Conservation (phyloP, 2,329 filamentous ascomycete species). For the Thelonectria blattea region DNA sequence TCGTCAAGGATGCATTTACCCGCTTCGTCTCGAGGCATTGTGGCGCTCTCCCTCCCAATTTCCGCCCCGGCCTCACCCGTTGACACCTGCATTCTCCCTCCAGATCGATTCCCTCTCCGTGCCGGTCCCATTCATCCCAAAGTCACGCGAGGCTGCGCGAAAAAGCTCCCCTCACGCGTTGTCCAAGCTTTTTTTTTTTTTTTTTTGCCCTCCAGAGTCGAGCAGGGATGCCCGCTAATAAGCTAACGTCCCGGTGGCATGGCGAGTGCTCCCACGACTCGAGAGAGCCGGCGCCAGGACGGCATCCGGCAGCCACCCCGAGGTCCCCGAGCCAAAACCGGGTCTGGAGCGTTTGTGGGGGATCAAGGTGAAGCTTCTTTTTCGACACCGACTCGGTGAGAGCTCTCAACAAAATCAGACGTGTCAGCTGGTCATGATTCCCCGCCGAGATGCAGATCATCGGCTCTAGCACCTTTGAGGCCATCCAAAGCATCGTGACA, state of each 20-base stretch:
- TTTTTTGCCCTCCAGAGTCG: slow-evolving; percentile 9
- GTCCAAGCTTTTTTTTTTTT: not conserved
- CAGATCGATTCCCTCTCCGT: not conserved
- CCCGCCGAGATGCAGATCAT: slow-evolving; percentile 31
- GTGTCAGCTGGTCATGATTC: slow-evolving; percentile 3
- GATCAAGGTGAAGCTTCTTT: slow-evolving; percentile 9
- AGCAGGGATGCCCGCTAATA: slow-evolving; percentile 11
- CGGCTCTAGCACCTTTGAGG: not conserved
- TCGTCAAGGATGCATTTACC: slow-evolving; percentile 8
- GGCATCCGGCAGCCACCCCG: slow-evolving; percentile 15
- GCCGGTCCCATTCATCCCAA: slow-evolving; percentile 8
- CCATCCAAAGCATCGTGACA: no score
- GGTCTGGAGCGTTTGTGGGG: slow-evolving; percentile 11
- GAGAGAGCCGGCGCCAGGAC: not conserved
- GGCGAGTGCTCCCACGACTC: slow-evolving; percentile 4
- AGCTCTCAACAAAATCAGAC: slow-evolving; percentile 1
- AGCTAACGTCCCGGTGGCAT: slow-evolving; percentile 2
- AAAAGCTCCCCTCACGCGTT: slow-evolving; percentile 3
- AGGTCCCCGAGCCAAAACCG: slow-evolving; percentile 8
- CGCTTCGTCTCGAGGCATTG: slow-evolving; percentile 10
- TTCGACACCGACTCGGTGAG: slow-evolving; percentile 12
- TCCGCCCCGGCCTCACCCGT: slow-evolving; percentile 1
- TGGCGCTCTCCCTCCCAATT: slow-evolving; percentile 15
- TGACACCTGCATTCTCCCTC: not conserved
- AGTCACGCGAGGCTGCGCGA: slow-evolving; percentile 17